Evolutionary conservation across 768 basidiomycete species (phyloP).

Genomic region (Mycena belliarum): DNA sequence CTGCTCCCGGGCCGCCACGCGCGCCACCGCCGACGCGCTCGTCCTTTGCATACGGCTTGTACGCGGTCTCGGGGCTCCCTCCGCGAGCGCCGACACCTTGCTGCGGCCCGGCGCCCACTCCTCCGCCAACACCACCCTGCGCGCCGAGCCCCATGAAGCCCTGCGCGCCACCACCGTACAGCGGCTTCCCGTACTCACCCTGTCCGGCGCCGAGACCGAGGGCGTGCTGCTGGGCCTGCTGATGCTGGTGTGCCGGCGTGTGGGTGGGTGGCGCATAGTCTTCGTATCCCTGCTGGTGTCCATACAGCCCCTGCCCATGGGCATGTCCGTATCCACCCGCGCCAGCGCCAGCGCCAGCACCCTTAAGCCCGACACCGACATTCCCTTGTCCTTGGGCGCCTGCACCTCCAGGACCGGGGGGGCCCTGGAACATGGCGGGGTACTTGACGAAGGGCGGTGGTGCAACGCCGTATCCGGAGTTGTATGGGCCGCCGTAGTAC

Average conservation of each 20-base stretch:
- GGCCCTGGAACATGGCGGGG: slow-evolving; percentile 73
- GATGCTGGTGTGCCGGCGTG: slow-evolving; percentile 27
- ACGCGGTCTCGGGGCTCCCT: slow-evolving; percentile 69
- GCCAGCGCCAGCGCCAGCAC: slow-evolving; percentile 31
- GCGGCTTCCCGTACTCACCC: slow-evolving; percentile 27
- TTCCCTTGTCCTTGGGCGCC: slow-evolving; percentile 59
- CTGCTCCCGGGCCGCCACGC: slow-evolving; percentile 47
- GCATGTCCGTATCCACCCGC: slow-evolving; percentile 28
- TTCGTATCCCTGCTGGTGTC: slow-evolving; percentile 46
- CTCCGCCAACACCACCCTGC: no score
- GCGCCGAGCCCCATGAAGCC: slow-evolving; percentile 66
- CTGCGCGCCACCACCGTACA: slow-evolving; percentile 61
- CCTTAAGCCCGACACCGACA: slow-evolving; percentile 49
- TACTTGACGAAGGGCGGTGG: slow-evolving; percentile 79
- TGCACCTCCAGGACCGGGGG: slow-evolving; percentile 65
- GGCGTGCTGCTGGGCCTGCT: slow-evolving; percentile 39
- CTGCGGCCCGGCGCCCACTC: slow-evolving; percentile 36
- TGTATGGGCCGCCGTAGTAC: slow-evolving; percentile 74
- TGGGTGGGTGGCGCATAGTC: slow-evolving; percentile 56
- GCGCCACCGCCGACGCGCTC: slow-evolving; percentile 47
- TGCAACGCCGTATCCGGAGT: slow-evolving; percentile 54
- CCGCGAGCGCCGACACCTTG: slow-evolving; percentile 30
- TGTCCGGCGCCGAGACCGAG: slow-evolving; percentile 34
- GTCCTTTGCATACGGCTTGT: slow-evolving; percentile 80
- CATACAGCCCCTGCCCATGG: slow-evolving; percentile 59